phyloP scores from a whole-genome alignment of 2,329 filamentous ascomycete genomes.

The Cadophora luteo-olivacea region DNA sequence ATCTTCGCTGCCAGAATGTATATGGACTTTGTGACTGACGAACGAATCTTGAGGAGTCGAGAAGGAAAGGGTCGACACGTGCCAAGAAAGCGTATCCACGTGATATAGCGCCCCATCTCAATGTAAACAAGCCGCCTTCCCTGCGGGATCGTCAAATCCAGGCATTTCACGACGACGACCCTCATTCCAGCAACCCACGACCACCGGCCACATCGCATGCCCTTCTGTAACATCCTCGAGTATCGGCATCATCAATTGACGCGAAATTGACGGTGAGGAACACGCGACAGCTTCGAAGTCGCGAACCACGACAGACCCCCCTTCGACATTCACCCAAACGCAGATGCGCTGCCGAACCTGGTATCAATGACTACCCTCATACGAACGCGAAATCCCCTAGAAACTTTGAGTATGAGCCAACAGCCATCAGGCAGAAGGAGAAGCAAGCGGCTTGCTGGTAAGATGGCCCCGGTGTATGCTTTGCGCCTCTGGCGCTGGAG shows the following conservation, averaged over 20 bases:
- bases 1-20: no score
- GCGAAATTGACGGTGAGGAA: slow-evolving; percentile 31
- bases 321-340: slow-evolving; percentile 27
- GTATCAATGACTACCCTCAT: slow-evolving; percentile 75
- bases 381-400: slow-evolving; percentile 67
- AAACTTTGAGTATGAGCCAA: slow-evolving; percentile 71
- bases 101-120: slow-evolving; percentile 24
- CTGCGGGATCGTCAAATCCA: slow-evolving; percentile 27
- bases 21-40: no score
- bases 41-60: no score
- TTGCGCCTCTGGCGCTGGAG: slow-evolving; percentile 18
- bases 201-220: slow-evolving; percentile 19
- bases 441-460: slow-evolving; percentile 70
- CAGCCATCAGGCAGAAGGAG: slow-evolving; percentile 61
- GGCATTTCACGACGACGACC: slow-evolving; percentile 30
- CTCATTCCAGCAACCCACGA: slow-evolving; percentile 16
- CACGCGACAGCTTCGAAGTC: slow-evolving; percentile 27
- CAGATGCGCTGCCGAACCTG: slow-evolving; percentile 40
- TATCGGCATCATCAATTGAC: slow-evolving; percentile 34
- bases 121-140: slow-evolving; percentile 37
- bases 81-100: neutral
- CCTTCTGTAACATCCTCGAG: neutral
- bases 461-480: slow-evolving; percentile 43
- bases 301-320: slow-evolving; percentile 22
- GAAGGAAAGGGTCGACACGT: no score